Base-by-base conservation (phyloP, 257 asterid genomes). In the Vinca minor region DNA sequence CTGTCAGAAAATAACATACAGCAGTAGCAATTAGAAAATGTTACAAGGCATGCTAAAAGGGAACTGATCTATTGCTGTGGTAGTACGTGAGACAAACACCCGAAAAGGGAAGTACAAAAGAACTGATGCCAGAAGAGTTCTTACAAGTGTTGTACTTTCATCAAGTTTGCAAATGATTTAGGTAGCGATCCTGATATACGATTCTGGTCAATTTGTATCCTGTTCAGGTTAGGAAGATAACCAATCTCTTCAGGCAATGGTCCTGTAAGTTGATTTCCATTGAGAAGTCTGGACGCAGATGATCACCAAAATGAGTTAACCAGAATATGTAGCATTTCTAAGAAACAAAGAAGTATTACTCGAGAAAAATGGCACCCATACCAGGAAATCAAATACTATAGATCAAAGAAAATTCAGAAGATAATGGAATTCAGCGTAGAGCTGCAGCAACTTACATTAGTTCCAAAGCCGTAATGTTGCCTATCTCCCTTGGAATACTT, bases 231-330 rank as follows among this genome's bases (percentile, higher is more conserved):
- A 55, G 80, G 62, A 62, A 93, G 95, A 68, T 75, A 68, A 48
- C 99, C 99, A 66, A 93, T 84, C 83, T 93, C 99, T 9, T 87
- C 91, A 5, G 99, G 99, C 84, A 93, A 74, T 59, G 89, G 72
- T 61, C 99, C 99, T 3, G 89, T 93, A 36, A 93, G 87, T 49
- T 83, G 72, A 74, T 93, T 93, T 75, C 99, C 99, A 73, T 87
- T 93, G 64, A 93, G 82, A 74, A 93, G 97, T 86, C 99, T 93
- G 84, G 52, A 76, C 68, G 59, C 59, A 68, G 17, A 66, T 59
- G 57, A 61, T 38, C 28, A 62, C 8, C 39, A 18, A 62, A 28
- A 42, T 62, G 10, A 42, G 56, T 44, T 36, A 12, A 52, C 10
- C 17, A 41, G 26, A 25, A 35, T 6, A 7, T 9, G 4, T 26